A percentile compares a stretch with the other conserved stretches of the same genome.
Evolutionary conservation across 1,139 yeast species (phyloP).

Genomic region (Geotrichum candidum): DNA sequence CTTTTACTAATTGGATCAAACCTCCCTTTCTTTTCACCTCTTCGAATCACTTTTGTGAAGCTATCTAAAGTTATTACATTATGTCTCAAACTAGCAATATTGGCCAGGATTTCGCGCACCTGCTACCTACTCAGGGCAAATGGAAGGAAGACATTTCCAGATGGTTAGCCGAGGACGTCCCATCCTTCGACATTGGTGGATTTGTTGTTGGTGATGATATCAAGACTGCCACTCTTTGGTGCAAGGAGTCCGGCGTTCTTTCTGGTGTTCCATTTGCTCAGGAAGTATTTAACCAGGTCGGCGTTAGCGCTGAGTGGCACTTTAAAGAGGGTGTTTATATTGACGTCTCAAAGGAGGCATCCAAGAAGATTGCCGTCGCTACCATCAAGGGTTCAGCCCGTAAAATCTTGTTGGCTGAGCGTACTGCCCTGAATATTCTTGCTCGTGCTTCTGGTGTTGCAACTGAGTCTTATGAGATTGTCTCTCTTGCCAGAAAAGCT

Average conservation of each 20-base stretch:
- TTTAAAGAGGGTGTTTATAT: conserved; percentile 61
- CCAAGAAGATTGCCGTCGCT: conserved; percentile 69
- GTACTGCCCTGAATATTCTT: conserved; percentile 76
- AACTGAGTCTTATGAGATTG: conserved; percentile 56
- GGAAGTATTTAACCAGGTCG: conserved; percentile 77
- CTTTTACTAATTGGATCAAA: background rate
- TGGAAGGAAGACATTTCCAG: conserved; percentile 76
- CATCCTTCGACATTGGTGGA: conserved; percentile 91
- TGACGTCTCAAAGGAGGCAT: conserved; percentile 39
- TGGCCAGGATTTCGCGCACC: conserved; percentile 39
- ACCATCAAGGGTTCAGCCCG: conserved; percentile 73
- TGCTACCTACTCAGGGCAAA: conserved; percentile 64
- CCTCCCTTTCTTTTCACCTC: background rate
- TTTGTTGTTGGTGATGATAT: conserved; percentile 77
- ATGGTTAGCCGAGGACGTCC: conserved; percentile 83
- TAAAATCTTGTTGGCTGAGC: conserved; percentile 71
- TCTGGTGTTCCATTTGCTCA: conserved; percentile 87
- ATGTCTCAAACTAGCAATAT: conserved; percentile 32
- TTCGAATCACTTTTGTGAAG: background rate
- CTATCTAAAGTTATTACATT: background rate
- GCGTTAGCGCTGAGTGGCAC: conserved; percentile 65
- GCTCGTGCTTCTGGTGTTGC: conserved; percentile 88
- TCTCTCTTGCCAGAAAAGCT: conserved; percentile 55
- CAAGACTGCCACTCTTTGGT: conserved; percentile 70
- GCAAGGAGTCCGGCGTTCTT: conserved; percentile 77